Percentiles rank a stretch among this genome's conserved stretches.
Evolutionary conservation across 2,329 filamentous ascomycete genomes (phyloP).

Genomic region (Alternaria novae-zelandiae): DNA sequence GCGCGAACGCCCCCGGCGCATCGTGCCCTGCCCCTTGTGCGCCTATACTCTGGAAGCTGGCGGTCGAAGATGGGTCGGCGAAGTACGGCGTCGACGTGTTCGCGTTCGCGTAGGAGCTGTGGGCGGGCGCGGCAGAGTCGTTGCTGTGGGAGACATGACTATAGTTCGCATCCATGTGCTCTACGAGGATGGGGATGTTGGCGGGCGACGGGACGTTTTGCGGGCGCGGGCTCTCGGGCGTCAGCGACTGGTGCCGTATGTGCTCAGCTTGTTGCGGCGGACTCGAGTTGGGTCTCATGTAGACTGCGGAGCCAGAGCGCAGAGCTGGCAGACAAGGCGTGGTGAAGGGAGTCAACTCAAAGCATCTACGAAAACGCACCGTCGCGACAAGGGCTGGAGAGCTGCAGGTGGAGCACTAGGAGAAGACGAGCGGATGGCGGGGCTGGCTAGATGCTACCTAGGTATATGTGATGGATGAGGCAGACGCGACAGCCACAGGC

Average conservation of each 20-base stretch:
- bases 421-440: constrained; percentile 19
- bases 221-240: constrained; percentile 74
- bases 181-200: constrained; percentile 72
- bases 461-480: constrained; percentile 8
- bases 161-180: constrained; percentile 75
- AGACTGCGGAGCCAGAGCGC: constrained; percentile 41
- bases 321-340: constrained; percentile 17
- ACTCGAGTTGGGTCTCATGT: constrained; percentile 62
- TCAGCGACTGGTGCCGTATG: constrained; percentile 69
- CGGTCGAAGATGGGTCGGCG: constrained; percentile 32
- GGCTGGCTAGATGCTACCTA: constrained; percentile 20
- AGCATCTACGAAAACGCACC: constrained; percentile 24
- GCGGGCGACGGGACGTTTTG: constrained; percentile 71
- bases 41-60: constrained; percentile 30
- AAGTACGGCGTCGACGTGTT: constrained; percentile 40
- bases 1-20: constrained; percentile 30
- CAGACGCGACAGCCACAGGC: constrained; percentile 7
- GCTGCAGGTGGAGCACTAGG: constrained; percentile 8
- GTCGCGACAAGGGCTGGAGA: constrained; percentile 22
- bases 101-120: constrained; percentile 29
- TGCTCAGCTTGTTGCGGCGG: constrained; percentile 63
- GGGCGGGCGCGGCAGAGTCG: constrained; percentile 31
- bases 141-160: constrained; percentile 70
- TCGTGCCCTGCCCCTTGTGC: constrained; percentile 30
- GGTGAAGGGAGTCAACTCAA: constrained; percentile 21